phyloP scores from a whole-genome alignment of 345 rosid species.

The Bruguiera gymnorhiza region DNA sequence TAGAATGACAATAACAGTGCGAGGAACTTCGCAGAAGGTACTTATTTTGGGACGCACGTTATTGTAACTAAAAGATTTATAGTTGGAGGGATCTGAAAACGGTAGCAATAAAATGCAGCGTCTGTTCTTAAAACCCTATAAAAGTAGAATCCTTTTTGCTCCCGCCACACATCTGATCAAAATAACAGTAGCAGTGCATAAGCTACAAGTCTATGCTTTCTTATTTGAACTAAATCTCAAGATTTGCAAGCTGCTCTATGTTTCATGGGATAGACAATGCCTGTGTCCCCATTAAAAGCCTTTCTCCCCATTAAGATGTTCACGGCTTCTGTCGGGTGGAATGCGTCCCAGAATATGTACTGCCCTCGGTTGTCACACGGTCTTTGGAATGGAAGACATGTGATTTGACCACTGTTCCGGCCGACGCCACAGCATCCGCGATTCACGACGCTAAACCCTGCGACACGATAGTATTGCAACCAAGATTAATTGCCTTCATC shows the following conservation, averaged over 20 bases:
- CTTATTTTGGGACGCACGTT: too few species aligned
- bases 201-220: too few species aligned
- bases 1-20: too few species aligned
- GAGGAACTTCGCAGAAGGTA: too few species aligned
- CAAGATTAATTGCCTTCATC: neutral
- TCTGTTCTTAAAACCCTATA: too few species aligned
- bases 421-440: conserved; percentile 94
- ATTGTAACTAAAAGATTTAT: too few species aligned
- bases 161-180: too few species aligned
- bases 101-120: too few species aligned
- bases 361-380: conserved; percentile 70
- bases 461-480: neutral
- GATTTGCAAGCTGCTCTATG: conserved; percentile 65
- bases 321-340: conserved; percentile 89
- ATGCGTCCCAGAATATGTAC: conserved; percentile 94
- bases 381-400: conserved; percentile 89
- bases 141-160: too few species aligned
- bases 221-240: conserved; percentile 12
- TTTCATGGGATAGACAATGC: conserved; percentile 67
- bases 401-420: conserved; percentile 81
- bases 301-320: conserved; percentile 69
- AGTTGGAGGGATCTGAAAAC: too few species aligned
- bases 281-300: conserved; percentile 63
- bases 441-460: conserved; percentile 70
- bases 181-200: too few species aligned